A percentile compares a stretch with the other conserved stretches of the same genome.
These are phyloP conservation scores for Fusarium annulatum DNA, from an alignment of 2,329 filamentous ascomycete species.

Conservation along the genomic window DNA sequence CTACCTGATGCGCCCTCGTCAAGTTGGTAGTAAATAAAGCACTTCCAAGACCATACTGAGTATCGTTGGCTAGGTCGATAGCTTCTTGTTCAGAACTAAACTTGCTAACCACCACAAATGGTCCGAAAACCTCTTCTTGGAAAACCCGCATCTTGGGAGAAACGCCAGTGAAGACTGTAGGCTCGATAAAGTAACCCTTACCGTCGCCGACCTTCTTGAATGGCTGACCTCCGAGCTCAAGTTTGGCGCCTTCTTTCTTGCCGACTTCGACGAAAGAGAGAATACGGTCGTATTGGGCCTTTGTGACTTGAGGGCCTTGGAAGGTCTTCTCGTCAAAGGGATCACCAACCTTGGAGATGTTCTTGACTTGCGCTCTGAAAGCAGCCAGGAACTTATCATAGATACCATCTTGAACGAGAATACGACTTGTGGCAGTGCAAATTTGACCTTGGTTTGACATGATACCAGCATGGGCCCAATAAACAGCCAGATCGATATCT, in stretches of 20 bases:
- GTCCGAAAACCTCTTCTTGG: constrained; percentile 60
- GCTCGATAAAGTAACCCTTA: constrained; percentile 60
- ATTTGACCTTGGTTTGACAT: constrained; percentile 73
- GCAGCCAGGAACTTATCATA: constrained; percentile 69
- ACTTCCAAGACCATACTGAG: constrained; percentile 69
- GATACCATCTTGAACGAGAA: constrained; percentile 71
- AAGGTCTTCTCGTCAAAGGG: constrained; percentile 76
- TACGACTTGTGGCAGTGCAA: constrained; percentile 72
- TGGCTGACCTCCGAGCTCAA: constrained; percentile 68
- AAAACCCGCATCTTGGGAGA: constrained; percentile 57
- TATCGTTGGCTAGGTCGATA: constrained; percentile 59
- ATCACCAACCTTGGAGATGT: constrained; percentile 73
- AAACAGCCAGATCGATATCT: constrained; percentile 75
- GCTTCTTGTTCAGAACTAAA: constrained; percentile 58
- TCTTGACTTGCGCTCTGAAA: constrained; percentile 20
- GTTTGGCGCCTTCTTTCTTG: constrained; percentile 75
- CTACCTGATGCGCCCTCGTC: constrained; percentile 58
- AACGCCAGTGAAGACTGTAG: constrained; percentile 58
- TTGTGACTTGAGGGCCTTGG: constrained; percentile 80
- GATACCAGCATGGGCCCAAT: constrained; percentile 62
- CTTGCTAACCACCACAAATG: constrained; percentile 55
- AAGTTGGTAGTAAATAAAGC: constrained; percentile 72
- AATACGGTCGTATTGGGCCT: constrained; percentile 76
- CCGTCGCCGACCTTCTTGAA: constrained; percentile 48
- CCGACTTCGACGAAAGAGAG: constrained; percentile 76